A percentile compares a stretch with the other conserved stretches of the same genome.
Evolutionary conservation across 2,329 filamentous ascomycete species (phyloP).

Genomic region (Curvularia sp.): DNA sequence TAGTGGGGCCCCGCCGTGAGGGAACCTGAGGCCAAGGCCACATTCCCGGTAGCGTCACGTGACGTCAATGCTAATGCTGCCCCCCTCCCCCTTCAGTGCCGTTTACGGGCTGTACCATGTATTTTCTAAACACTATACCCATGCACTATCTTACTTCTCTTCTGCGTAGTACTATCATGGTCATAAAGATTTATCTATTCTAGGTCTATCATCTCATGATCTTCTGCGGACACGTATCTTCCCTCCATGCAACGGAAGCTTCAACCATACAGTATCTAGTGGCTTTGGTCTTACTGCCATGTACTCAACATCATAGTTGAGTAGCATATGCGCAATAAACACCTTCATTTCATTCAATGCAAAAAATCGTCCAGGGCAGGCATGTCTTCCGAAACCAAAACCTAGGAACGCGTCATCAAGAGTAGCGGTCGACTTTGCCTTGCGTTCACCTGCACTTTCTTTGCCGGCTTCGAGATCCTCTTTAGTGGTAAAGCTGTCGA

Average conservation of each 20-base stretch:
- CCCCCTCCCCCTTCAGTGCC: no score
- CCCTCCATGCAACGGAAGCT: conserved; percentile 19
- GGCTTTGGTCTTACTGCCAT: conserved; percentile 22
- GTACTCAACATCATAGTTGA: conserved; percentile 25
- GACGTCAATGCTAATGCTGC: no score
- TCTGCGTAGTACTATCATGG: no score
- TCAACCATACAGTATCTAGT: conserved; percentile 22
- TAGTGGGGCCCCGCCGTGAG: no score
- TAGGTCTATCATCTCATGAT: background rate
- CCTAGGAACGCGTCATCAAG: conserved; percentile 26
- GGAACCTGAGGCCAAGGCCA: no score
- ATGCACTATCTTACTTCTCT: no score
- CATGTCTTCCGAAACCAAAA: conserved; percentile 25
- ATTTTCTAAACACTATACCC: no score
- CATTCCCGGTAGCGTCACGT: no score
- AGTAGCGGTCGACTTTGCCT: conserved; percentile 26
- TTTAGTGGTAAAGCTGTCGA: conserved; percentile 22
- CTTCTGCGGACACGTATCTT: conserved; percentile 9
- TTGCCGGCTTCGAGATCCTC: conserved; percentile 21
- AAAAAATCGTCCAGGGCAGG: conserved; percentile 26
- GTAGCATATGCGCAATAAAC: conserved; percentile 26
- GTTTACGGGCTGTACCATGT: no score
- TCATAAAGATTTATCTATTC: no score
- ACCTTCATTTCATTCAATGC: conserved; percentile 29
- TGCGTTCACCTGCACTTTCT: conserved; percentile 6